Conservation (phyloP, 441 rosid species). For the Pelargonium citronellum region DNA sequence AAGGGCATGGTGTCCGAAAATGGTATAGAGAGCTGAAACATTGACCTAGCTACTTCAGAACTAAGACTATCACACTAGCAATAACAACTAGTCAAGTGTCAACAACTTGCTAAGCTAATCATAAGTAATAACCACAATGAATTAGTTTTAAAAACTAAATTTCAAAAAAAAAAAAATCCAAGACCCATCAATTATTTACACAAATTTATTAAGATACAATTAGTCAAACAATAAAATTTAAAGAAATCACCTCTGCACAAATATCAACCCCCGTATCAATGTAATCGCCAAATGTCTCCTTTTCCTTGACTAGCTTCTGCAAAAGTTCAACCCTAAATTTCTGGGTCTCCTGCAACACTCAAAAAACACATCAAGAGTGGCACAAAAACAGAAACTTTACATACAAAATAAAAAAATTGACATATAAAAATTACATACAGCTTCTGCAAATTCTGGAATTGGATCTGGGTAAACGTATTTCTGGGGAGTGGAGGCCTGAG, state of each 20-base stretch:
- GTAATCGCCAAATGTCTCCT: constrained; percentile 33
- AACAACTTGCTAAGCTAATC: not conserved
- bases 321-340: not conserved
- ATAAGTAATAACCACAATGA: not conserved
- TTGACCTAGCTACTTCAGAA: too few species aligned
- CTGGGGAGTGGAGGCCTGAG: not conserved
- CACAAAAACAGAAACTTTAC: not conserved
- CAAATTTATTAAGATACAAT: too few species aligned
- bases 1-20: too few species aligned
- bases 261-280: constrained; percentile 29
- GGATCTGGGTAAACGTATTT: constrained; percentile 3
- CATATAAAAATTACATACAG: not conserved
- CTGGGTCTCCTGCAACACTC: constrained; percentile 32
- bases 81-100: not conserved
- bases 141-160: too few species aligned
- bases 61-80: not conserved
- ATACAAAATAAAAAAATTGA: not conserved
- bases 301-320: constrained; percentile 31
- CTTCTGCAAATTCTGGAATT: not conserved
- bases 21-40: not conserved
- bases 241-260: constrained; percentile 28
- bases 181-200: too few species aligned
- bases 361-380: not conserved
- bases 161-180: too few species aligned
- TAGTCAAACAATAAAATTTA: not conserved